Base-by-base conservation (phyloP, 805 yeast species). In the Nakazawaea anatomiae region DNA sequence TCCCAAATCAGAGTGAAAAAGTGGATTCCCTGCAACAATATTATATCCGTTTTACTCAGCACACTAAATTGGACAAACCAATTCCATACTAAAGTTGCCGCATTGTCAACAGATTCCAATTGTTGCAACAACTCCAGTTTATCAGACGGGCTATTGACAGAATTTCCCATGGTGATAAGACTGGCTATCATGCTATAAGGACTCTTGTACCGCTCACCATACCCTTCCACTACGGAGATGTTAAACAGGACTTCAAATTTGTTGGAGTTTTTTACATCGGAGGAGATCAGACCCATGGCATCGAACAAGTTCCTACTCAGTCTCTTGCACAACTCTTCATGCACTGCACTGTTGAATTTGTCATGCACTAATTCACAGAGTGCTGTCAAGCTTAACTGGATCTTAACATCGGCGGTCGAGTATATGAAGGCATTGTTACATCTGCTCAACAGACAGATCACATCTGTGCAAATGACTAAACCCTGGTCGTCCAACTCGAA, bases 1-100 rank as follows among this genome's bases (percentile, higher is more conserved):
- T 39, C 44, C 39, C 44, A 47, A 6, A 47, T 28, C 14, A 28
- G 36, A 10, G 31, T 47, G 50, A 40, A 47, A 14, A 47, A 47
- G 32, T 40, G 43, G 10, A 47, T 10, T 8, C 44, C 50, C 28
- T 47, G 50, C 12, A 47, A 32, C 8, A 41, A 12, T 9, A 47
- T 28, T 5, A 36, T 12, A 29, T 46, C 48, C 12, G 9, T 7
- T 25, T 6, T 10, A 4, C 30, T n/a, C 6, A 44, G n/a, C 12
- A 7, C 5, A 18, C 11, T 28, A 28, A 44, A 44, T 25, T 28
- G 25, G 9, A 11, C 6, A 4, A 44, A 12, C 40, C 40, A 38
- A 11, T 38, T 38, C 14, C 14, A 12, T 12, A 38, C 6, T 38
- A 38, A 38, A 18, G 25, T 18, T 18, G 25, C 25, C 25, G 25